Base-by-base conservation (phyloP, 1,139 yeast species). In the Wickerhamomyces sp. region DNA sequence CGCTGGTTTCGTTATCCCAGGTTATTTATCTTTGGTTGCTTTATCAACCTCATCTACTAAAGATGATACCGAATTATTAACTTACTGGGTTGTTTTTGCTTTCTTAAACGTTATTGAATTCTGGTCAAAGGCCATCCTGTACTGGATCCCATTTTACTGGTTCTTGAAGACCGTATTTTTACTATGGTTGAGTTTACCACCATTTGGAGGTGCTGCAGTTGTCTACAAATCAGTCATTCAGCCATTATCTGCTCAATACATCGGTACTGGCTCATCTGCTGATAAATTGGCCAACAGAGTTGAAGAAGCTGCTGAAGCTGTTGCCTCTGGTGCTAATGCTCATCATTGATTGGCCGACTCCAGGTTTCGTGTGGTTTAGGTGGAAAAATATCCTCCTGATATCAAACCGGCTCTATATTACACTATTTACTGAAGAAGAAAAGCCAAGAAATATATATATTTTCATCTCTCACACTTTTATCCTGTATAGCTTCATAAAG, bases 71-170 rank as follows among this genome's bases (percentile, higher is more conserved):
- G 85, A 88, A 60, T 79, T 86, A 66, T 78, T 93, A 63, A 85
- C 96, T 34, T 91, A 93, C 69, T 93, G 99, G 99, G 96, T 93
- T 49, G 96, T 93, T 31, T 93, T 88, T 65, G 96, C 97, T 32
- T 82, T 81, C 60, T 80, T 93, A 72, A 87, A 84, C 65, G 93
- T 93, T 43, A 63, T 89, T 60, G 99, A 93, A 72, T 93, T 89
- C 76, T 93, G 98, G 98, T 84, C 96, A 51, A 80, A 82, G 63
- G 84, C 96, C 37, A 84, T 94, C 58, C 76, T 91, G 53, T 88
- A 87, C 76, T 87, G 96, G 95, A 69, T 93, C 57, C 99, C 99
- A 61, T 90, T 93, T 66, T 93, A 93, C 78, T 93, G 91, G 80
- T 79, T 93, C 62, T 78, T 93, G 76, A 93, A 93, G 79, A 88